Evolutionary conservation across 129 eudicot genomes (phyloP).

Genomic region (Scalesia atractyloides): DNA sequence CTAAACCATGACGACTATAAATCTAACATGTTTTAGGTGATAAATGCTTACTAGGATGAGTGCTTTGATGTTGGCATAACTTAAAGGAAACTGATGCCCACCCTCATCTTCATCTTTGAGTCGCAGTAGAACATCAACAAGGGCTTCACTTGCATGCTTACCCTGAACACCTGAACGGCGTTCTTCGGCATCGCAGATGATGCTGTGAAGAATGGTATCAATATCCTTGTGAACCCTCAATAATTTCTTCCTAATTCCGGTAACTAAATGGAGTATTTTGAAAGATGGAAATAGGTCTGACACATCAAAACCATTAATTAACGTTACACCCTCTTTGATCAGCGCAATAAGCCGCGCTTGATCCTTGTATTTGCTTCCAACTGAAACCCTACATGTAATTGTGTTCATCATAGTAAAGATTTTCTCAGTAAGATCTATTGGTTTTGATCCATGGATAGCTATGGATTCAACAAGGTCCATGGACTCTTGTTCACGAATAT

Average conservation of each 20-base stretch:
- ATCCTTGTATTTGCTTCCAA: slow-evolving; percentile 7
- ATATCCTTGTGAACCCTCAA: background rate
- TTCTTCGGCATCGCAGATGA: slow-evolving; percentile 25
- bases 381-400: background rate
- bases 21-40: too few species aligned
- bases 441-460: background rate
- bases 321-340: background rate
- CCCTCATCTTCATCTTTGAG: slow-evolving; percentile 15
- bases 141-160: background rate
- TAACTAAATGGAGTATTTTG: background rate
- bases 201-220: slow-evolving; percentile 7
- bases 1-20: too few species aligned
- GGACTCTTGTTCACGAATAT: background rate
- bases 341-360: background rate
- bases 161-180: too few species aligned
- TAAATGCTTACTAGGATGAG: slow-evolving; percentile 24
- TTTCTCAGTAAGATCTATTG: background rate
- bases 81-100: slow-evolving; percentile 5
- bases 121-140: slow-evolving; percentile 33
- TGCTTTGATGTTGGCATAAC: slow-evolving; percentile 17
- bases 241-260: background rate
- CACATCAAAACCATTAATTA: background rate
- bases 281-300: background rate
- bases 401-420: background rate
- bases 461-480: background rate